Evolutionary conservation across 1,284 basidiomycete genomes (phyloP).

Genomic region (Leccinum laetum): DNA sequence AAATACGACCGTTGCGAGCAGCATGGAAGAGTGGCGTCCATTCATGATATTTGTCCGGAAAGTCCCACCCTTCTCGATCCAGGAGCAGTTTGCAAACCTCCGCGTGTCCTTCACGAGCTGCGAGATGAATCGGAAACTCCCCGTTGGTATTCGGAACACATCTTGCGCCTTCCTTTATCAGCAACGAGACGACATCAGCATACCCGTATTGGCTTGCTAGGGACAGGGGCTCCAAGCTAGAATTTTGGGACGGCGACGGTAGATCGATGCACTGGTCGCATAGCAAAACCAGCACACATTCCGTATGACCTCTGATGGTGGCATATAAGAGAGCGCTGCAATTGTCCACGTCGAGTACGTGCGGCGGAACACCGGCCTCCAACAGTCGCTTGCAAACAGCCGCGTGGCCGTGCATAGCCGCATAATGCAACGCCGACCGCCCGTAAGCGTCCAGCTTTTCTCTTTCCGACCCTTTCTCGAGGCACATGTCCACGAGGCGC

Average conservation of each 20-base stretch:
- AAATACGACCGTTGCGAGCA: conserved; percentile 82
- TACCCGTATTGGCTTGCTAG: conserved; percentile 92
- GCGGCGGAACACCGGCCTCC: conserved; percentile 63
- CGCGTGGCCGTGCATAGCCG: conserved; percentile 90
- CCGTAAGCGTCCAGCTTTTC: conserved; percentile 87
- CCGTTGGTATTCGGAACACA: conserved; percentile 92
- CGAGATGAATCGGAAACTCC: conserved; percentile 96
- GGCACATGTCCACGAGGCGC: conserved; percentile 82
- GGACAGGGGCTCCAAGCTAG: conserved; percentile 86
- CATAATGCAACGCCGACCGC: conserved; percentile 94
- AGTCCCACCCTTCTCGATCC: conserved; percentile 78
- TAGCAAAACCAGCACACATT: conserved; percentile 80
- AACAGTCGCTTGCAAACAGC: conserved; percentile 79
- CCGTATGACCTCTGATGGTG: conserved; percentile 82
- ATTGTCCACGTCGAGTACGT: conserved; percentile 88
- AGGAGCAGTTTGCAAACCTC: conserved; percentile 84
- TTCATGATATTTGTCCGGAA: conserved; percentile 94
- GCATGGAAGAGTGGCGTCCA: conserved; percentile 99
- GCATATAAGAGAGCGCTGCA: conserved; percentile 95
- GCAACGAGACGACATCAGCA: conserved; percentile 71
- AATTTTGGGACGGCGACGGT: conserved; percentile 40
- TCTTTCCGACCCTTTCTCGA: conserved; percentile 69
- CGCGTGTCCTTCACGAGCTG: conserved; percentile 92
- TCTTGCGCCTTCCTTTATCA: conserved; percentile 75
- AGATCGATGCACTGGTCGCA: conserved; percentile 60